Evolutionary conservation across 2,329 filamentous ascomycete genomes (phyloP).

Genomic region (Fusarium compactum): DNA sequence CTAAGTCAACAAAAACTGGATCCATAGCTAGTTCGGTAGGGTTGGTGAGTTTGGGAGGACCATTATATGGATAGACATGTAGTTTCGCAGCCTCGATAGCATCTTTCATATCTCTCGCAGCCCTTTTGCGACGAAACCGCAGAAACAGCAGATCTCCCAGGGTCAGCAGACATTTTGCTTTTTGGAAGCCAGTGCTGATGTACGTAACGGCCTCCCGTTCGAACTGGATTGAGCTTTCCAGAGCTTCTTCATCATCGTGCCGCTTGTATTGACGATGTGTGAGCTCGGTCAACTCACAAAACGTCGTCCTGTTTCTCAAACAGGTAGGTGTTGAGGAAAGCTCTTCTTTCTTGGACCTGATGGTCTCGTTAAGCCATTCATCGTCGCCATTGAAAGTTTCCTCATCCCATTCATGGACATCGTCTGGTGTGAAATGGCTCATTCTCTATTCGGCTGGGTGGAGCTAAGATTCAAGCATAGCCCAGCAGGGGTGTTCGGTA

Average conservation of each 20-base stretch:
- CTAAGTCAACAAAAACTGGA: rapidly evolving
- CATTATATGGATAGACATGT: background rate
- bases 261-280: background rate
- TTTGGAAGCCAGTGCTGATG: background rate
- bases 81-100: background rate
- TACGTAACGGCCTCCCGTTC: background rate
- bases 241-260: rapidly evolving
- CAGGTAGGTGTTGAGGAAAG: background rate
- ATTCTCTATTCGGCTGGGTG: background rate
- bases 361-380: rapidly evolving
- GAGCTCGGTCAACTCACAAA: background rate
- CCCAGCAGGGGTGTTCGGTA: no score
- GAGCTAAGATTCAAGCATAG: no score
- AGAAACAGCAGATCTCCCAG: background rate
- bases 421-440: background rate
- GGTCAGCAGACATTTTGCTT: background rate
- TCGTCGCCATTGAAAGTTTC: background rate
- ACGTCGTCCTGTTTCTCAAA: background rate
- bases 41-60: rapidly evolving
- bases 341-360: rapidly evolving
- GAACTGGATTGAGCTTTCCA: background rate
- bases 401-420: background rate
- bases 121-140: background rate
- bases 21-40: rapidly evolving
- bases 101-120: background rate